A percentile compares a stretch with the other conserved stretches of the same genome.
phyloP scores from a whole-genome alignment of 371 early-diverging fungal genomes.

The Actinomortierella ambigua region DNA sequence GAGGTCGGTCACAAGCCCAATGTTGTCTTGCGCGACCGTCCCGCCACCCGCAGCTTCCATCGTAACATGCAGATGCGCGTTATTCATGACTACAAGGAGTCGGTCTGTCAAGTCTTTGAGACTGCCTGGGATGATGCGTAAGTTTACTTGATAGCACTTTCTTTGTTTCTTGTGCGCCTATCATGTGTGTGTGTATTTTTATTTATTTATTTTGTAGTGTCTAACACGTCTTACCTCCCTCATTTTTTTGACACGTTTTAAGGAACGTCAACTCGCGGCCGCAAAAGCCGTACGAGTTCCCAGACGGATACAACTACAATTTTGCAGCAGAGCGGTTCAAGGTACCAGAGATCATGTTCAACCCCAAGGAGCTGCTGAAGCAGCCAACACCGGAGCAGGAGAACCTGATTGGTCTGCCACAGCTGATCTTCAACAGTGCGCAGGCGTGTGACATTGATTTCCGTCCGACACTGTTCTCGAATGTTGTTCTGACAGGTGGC shows the following conservation, averaged over 20 bases:
- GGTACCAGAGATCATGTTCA: conserved; percentile 89
- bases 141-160: conserved; percentile 18
- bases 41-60: conserved; percentile 71
- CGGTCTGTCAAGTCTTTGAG: conserved; percentile 87
- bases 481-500: conserved; percentile 91
- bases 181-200: neutral
- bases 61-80: conserved; percentile 66
- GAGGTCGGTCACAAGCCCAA: conserved; percentile 71
- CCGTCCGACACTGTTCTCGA: conserved; percentile 78
- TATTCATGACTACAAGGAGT: conserved; percentile 92
- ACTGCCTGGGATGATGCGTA: conserved; percentile 73
- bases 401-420: conserved; percentile 61
- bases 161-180: conserved; percentile 1
- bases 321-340: conserved; percentile 86
- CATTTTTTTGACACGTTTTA: conserved; percentile 3
- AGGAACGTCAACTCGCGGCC: conserved; percentile 64
- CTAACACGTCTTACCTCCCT: too few relatives aligned
- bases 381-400: conserved; percentile 36
- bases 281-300: conserved; percentile 90
- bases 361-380: conserved; percentile 64
- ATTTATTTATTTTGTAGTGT: neutral
- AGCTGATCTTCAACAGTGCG: conserved; percentile 74
- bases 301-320: conserved; percentile 88
- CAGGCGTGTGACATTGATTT: conserved; percentile 86
- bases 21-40: conserved; percentile 57